phyloP scores from a whole-genome alignment of 768 basidiomycete species.

The Chalciporus sphaerocephalus region DNA sequence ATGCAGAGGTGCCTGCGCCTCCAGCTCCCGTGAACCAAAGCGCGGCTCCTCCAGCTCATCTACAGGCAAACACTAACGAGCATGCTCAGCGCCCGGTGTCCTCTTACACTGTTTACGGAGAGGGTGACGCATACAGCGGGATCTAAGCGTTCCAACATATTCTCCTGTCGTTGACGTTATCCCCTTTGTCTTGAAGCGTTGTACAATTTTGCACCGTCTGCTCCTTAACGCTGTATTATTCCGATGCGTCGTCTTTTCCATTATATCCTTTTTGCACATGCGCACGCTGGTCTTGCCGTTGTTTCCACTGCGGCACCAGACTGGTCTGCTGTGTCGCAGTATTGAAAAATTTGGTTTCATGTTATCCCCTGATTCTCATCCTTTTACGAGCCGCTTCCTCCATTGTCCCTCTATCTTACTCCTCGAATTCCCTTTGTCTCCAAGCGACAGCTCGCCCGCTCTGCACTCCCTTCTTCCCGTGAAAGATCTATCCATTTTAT shows the following conservation, averaged over 20 bases:
- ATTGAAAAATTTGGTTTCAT: background rate
- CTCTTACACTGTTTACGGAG: conserved; percentile 50
- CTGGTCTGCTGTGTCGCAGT: conserved; percentile 25
- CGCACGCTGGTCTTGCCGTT: conserved; percentile 23
- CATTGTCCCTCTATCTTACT: background rate
- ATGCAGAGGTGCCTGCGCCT: background rate
- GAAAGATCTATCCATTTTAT: conserved; percentile 12
- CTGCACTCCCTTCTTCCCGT: conserved; percentile 3
- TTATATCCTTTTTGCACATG: conserved; percentile 1
- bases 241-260: conserved; percentile 6
- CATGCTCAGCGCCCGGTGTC: conserved; percentile 43
- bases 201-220: conserved; percentile 17
- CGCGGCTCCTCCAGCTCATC: conserved; percentile 10
- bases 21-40: conserved; percentile 28
- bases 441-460: conserved; percentile 4
- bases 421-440: background rate
- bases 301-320: conserved; percentile 20
- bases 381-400: too few species aligned
- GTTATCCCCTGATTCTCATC: background rate
- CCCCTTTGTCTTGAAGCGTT: conserved; percentile 9
- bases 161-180: conserved; percentile 11
- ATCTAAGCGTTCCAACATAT: conserved; percentile 38
- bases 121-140: conserved; percentile 67
- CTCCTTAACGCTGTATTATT: conserved; percentile 26
- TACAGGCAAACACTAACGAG: conserved; percentile 5